Evolutionary conservation across 352 stramenopile genomes (phyloP).

Genomic region (Plasmopara viticola): DNA sequence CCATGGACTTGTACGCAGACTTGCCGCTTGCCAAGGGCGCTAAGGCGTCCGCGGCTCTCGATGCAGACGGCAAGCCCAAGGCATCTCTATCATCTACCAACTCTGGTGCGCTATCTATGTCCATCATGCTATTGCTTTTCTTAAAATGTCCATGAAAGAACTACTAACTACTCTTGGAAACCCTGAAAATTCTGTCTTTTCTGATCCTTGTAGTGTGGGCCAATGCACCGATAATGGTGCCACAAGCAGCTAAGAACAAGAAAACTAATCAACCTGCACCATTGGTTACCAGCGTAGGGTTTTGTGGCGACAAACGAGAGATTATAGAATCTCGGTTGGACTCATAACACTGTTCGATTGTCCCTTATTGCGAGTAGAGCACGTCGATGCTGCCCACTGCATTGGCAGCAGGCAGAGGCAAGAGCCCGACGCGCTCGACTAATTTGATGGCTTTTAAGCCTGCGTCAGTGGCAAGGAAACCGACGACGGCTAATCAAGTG

Average conservation of each 20-base stretch:
- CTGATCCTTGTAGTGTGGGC: constrained; percentile 41
- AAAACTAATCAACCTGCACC: constrained; percentile 6
- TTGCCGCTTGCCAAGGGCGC: constrained; percentile 63
- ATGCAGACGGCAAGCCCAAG: constrained; percentile 47
- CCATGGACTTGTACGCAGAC: constrained; percentile 79
- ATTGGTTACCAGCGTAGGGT: constrained; percentile 24
- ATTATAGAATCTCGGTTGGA: not conserved
- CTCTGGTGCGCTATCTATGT: constrained; percentile 16
- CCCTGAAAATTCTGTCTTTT: constrained; percentile 9
- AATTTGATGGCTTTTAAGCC: constrained; percentile 57
- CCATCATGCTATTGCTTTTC: not conserved
- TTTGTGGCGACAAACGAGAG: constrained; percentile 3
- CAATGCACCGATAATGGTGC: constrained; percentile 39
- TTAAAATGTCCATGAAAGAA: constrained; percentile 1
- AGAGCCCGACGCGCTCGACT: constrained; percentile 27
- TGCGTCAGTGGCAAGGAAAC: constrained; percentile 39
- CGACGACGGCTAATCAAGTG: constrained; percentile 9
- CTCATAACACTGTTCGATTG: constrained; percentile 1
- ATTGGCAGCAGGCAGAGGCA: constrained; percentile 31
- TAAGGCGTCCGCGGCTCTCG: constrained; percentile 39
- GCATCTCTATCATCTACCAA: constrained; percentile 18
- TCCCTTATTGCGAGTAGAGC: constrained; percentile 21
- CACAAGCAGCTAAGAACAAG: constrained; percentile 38
- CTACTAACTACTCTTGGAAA: constrained; percentile 1
- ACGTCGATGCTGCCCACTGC: constrained; percentile 45